Base-by-base conservation (phyloP, 768 basidiomycete species). In the Mycena galopus region DNA sequence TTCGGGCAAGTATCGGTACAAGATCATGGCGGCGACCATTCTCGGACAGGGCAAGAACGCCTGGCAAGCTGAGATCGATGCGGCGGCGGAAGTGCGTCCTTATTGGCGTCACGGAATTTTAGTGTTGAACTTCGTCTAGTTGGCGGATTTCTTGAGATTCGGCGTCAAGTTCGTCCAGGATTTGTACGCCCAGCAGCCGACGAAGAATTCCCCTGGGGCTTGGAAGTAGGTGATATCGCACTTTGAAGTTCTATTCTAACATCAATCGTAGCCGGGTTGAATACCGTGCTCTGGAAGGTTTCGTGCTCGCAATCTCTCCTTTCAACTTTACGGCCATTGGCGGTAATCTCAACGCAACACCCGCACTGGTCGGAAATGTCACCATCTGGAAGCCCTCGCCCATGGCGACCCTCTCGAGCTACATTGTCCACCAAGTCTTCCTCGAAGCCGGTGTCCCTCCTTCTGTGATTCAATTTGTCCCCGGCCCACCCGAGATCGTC, bases 61-160 rank as follows among this genome's bases (percentile, higher is more conserved):
- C 19, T 99, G 98, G 98, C 98, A 99, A 85, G 98, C 98, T 19
- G 98, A 99, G 87, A 99, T 99, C 73, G 98, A 99, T 81, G 96
- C 98, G 65, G 98, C 96, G 21, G 97, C 98, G 5, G 98, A 99
- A 92, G 96, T 95, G 68, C 51, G 89, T 69, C 57, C 27, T 35
- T 27, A 69, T 62, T 27, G 44, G n/a, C 60, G 23, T 58, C 29
- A 16, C 72, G 21, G 29, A 53, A 60, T 73, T 47, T 51, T 39
- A 23, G 61, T 73, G n/a, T n/a, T n/a, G 42, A 77, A 56, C 64
- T 39, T 60, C 32, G 29, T 73, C 39, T 77, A 91, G 96, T 85
- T 98, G 67, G 82, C 89, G 39, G 98, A 99, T 83, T 99, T 99
- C 87, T 91, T 98, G 83, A 89, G 98, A 61, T 99, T 99, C 76